Evolutionary conservation across 192 early-diverging fungal species (phyloP), one percentile per base, ranked within the genome.

Genomic region (Dimargaris cristalligena): DNA sequence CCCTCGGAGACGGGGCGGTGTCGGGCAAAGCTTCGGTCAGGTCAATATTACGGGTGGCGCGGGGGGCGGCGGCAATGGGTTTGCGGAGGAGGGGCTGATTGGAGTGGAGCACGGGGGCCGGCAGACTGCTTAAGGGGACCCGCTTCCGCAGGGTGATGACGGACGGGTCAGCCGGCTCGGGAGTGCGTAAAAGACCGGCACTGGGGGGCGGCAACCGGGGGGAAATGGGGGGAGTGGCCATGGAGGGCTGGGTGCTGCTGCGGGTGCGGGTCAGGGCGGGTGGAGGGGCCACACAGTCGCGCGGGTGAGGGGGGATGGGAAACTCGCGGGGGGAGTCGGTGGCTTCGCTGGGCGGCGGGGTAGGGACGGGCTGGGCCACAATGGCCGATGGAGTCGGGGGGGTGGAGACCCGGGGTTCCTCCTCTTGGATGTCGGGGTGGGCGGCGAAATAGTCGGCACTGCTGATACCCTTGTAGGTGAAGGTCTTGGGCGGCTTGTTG

Each of bases 81-180:
- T 34, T 29, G 32, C 54, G 31, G 1, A 28, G 32, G 13, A 28
- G 54, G 31, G 31, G 29, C 16, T 3, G 20, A 33, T 13, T 2
- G 50, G 50, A 2, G 13, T 23, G 26, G 0, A 26, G 23, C 14
- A 52, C 14, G 13, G 50, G 50, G 6, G 50, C 23, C 30, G 50
- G 50, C 8, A 52, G 50, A 52, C 50, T 52, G 30, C 23, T 52
- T 26, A 52, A 52, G 8, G 54, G 54, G 16, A 56, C 13, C 54
- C 54, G 54, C 34, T 33, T 29, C 23, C 54, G 54, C 54, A 56
- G 32, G 31, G 54, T 56, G 20, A 56, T 56, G 20, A 56, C 54
- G 1, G 54, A 33, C 16, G 23, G 16, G 54, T 56, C 54, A n/a
- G n/a, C n/a, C 16, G 20, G 20, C 16, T 56, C 54, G 31, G 54